Conservation (phyloP, 768 basidiomycete species). For the Trametes elegans region DNA sequence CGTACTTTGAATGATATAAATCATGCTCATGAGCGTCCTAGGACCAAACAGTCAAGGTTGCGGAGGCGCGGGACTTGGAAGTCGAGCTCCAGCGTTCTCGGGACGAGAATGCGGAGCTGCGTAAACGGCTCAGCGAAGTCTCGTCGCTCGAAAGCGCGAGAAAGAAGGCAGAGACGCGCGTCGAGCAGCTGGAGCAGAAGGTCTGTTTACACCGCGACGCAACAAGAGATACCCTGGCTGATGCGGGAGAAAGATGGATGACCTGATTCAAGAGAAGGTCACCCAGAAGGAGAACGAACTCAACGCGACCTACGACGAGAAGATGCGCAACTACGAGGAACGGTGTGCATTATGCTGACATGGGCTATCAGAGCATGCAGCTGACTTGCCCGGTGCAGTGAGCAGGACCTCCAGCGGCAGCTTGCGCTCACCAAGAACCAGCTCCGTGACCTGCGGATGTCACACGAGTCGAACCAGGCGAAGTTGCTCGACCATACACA, state of each 20-base stretch:
- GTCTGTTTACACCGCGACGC: slow-evolving; percentile 46
- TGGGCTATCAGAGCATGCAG: not conserved
- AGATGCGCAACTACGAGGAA: slow-evolving; percentile 93
- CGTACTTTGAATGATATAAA: too few species aligned
- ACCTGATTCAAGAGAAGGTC: slow-evolving; percentile 85
- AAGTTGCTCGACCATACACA: slow-evolving; percentile 89
- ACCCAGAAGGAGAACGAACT: slow-evolving; percentile 94
- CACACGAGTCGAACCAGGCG: slow-evolving; percentile 91
- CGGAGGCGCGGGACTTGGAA: slow-evolving; percentile 78
- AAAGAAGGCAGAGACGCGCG: slow-evolving; percentile 71
- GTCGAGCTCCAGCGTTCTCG: slow-evolving; percentile 67
- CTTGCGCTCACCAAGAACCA: slow-evolving; percentile 85
- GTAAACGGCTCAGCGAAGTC: slow-evolving; percentile 64
- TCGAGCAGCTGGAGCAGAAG: slow-evolving; percentile 82
- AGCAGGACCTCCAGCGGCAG: slow-evolving; percentile 92
- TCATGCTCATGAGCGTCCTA: slow-evolving; percentile 29
- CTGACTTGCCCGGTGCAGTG: slow-evolving; percentile 46
- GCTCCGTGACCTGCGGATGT: slow-evolving; percentile 83
- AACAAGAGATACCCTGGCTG: too few species aligned
- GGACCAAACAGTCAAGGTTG: slow-evolving; percentile 92
- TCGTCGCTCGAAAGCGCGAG: slow-evolving; percentile 62
- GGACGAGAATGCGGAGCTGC: slow-evolving; percentile 82
- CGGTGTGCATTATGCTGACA: slow-evolving; percentile 53
- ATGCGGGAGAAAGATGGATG: slow-evolving; percentile 96
- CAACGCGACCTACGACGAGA: slow-evolving; percentile 96